Evolutionary conservation across 352 stramenopile species (phyloP).

Genomic region (Pythium insidiosum): DNA sequence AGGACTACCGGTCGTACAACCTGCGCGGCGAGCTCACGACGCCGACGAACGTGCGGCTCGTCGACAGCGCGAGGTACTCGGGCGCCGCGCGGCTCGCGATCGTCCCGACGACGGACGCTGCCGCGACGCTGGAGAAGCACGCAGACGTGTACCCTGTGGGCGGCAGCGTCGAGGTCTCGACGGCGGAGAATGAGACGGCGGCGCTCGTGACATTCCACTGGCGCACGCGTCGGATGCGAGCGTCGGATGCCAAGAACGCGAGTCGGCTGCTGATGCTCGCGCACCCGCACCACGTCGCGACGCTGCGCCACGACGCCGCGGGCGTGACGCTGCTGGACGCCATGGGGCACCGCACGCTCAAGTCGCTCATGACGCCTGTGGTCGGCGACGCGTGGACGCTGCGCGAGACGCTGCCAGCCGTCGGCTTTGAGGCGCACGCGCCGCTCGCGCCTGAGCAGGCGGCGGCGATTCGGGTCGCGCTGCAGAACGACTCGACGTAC

Average conservation of each 20-base stretch:
- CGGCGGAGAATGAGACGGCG: conserved; percentile 17
- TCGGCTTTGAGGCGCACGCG: conserved; percentile 23
- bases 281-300: conserved; percentile 58
- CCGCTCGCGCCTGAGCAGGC: conserved; percentile 19
- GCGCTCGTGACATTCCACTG: conserved; percentile 50
- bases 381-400: conserved; percentile 54
- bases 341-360: conserved; percentile 64
- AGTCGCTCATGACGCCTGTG: conserved; percentile 76
- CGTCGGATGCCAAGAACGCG: not conserved
- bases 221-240: too few species aligned
- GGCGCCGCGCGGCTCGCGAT: conserved; percentile 50
- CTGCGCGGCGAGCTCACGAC: conserved; percentile 52
- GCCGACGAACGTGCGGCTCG: conserved; percentile 61
- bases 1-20: conserved; percentile 62
- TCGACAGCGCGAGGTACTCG: conserved; percentile 58
- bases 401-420: conserved; percentile 39
- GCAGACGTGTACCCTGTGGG: conserved; percentile 45
- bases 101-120: conserved; percentile 24
- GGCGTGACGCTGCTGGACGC: too few species aligned
- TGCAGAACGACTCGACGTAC: conserved; percentile 66
- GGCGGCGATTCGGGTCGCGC: conserved; percentile 37
- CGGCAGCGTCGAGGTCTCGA: conserved; percentile 29
- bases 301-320: conserved; percentile 24
- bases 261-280: conserved; percentile 57
- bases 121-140: conserved; percentile 35